A percentile compares a stretch with the other conserved stretches of the same genome.
Conservation (phyloP, 2,329 filamentous ascomycete species). For the Aspergillus pseudoterreus region DNA sequence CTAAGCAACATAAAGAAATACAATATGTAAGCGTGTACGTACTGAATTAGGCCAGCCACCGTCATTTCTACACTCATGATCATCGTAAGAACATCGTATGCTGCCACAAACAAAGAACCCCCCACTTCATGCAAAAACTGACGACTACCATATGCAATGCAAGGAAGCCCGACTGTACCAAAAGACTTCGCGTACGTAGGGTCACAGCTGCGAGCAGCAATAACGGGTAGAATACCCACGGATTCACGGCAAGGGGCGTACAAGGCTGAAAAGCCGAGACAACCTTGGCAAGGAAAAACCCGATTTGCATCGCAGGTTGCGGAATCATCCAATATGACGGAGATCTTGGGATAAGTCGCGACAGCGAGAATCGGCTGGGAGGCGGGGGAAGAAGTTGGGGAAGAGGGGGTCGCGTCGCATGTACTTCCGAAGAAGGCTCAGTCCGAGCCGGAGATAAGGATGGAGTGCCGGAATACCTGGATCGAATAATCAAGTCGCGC, state of each 20-base stretch:
- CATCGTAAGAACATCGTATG: neutral
- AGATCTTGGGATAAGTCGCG: conserved; percentile 12
- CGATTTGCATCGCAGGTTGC: conserved; percentile 49
- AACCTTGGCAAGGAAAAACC: conserved; percentile 67
- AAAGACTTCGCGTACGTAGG: conserved; percentile 36
- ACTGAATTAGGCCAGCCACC: too few species aligned
- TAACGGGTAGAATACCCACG: conserved; percentile 63
- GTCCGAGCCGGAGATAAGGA: conserved; percentile 20
- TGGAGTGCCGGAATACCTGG: conserved; percentile 24
- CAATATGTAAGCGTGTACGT: too few species aligned
- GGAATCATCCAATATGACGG: conserved; percentile 28
- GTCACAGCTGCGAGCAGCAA: conserved; percentile 67
- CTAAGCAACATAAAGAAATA: too few species aligned
- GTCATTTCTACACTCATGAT: neutral
- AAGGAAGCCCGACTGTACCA: conserved; percentile 41
- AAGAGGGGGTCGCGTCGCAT: conserved; percentile 15
- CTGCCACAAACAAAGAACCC: conserved; percentile 13
- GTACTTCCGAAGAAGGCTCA: conserved; percentile 12
- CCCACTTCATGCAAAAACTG: conserved; percentile 35
- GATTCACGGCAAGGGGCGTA: conserved; percentile 65
- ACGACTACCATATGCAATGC: conserved; percentile 48
- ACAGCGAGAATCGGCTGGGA: conserved; percentile 24
- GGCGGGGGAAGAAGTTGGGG: conserved; percentile 43
- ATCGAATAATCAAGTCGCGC: conserved; percentile 30
- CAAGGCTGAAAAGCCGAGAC: conserved; percentile 64